Percentiles rank a stretch among this genome's conserved stretches.
Conservation (phyloP, 148 eudicot genomes). For the Nepenthes gracilis region DNA sequence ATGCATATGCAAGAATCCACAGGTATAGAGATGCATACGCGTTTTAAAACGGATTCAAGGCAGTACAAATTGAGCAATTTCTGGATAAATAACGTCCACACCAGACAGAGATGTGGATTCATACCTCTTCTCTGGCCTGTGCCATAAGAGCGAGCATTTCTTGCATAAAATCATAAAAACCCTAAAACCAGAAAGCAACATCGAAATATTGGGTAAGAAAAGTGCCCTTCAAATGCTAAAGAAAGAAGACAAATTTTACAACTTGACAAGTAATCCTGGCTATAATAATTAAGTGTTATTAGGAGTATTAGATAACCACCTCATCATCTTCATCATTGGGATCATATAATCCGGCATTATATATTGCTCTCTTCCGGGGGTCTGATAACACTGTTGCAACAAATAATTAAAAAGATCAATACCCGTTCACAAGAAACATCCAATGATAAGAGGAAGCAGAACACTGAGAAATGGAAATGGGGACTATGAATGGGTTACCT, state of each 20-base stretch:
- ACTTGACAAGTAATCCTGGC: background rate
- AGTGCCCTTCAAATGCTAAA: background rate
- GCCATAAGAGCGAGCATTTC: constrained; percentile 63
- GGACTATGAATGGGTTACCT: constrained; percentile 22
- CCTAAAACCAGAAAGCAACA: constrained; percentile 24
- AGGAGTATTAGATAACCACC: constrained; percentile 15
- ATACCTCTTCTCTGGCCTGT: constrained; percentile 54
- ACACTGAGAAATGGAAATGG: background rate
- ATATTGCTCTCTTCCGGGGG: constrained; percentile 44
- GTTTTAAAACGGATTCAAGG: no score
- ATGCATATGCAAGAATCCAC: no score
- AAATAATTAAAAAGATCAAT: background rate
- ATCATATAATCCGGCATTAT: constrained; percentile 66
- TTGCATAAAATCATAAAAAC: constrained; percentile 62
- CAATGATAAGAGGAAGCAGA: background rate
- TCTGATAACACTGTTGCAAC: constrained; percentile 66
- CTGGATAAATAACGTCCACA: no score
- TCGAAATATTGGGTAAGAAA: background rate
- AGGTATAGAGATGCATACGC: no score
- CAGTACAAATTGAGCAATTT: no score
- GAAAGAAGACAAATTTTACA: background rate
- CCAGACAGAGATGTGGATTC: no score
- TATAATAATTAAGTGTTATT: background rate
- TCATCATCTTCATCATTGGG: constrained; percentile 53
- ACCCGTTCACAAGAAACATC: background rate